phyloP scores from a whole-genome alignment of 805 yeast species.

The Candida silvicultrix region DNA sequence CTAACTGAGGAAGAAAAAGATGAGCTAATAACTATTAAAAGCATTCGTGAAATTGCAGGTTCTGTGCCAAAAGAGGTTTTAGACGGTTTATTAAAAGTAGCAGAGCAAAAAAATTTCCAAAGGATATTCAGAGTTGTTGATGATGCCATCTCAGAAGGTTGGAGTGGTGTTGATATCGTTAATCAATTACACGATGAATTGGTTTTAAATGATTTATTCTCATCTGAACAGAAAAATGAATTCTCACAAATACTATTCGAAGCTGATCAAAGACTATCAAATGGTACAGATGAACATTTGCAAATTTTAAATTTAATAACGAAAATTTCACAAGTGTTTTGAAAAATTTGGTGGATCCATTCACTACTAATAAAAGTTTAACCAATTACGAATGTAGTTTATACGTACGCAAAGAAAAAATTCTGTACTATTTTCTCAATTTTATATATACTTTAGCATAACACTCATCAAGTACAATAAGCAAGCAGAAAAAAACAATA shows the following conservation, averaged over 20 bases:
- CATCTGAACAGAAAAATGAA: slow-evolving; percentile 51
- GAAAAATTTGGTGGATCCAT: not conserved
- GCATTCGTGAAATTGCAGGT: slow-evolving; percentile 72
- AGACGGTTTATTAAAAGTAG: slow-evolving; percentile 32
- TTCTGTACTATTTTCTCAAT: too few species aligned
- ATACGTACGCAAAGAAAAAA: too few species aligned
- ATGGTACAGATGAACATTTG: slow-evolving; percentile 86
- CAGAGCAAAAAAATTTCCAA: slow-evolving; percentile 25
- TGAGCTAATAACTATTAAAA: slow-evolving; percentile 31
- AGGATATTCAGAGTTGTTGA: slow-evolving; percentile 38
- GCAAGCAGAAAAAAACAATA: too few species aligned
- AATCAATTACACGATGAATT: slow-evolving; percentile 67
- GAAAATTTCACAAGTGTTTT: slow-evolving; percentile 36
- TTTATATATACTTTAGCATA: too few species aligned
- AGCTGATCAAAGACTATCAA: slow-evolving; percentile 66
- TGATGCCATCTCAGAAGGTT: slow-evolving; percentile 56
- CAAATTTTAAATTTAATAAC: slow-evolving; percentile 64
- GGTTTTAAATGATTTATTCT: slow-evolving; percentile 45
- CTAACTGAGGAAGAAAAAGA: slow-evolving; percentile 23
- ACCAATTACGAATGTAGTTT: too few species aligned
- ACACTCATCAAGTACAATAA: too few species aligned
- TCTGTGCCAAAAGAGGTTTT: slow-evolving; percentile 51
- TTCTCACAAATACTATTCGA: slow-evolving; percentile 64
- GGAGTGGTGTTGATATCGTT: slow-evolving; percentile 70
- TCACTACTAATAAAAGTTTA: not conserved